Percentiles rank a stretch among this genome's conserved stretches.
These are phyloP conservation scores for Microbotryomycetes sp. DNA, from an alignment of 1,284 basidiomycete species.

Conservation along the genomic window DNA sequence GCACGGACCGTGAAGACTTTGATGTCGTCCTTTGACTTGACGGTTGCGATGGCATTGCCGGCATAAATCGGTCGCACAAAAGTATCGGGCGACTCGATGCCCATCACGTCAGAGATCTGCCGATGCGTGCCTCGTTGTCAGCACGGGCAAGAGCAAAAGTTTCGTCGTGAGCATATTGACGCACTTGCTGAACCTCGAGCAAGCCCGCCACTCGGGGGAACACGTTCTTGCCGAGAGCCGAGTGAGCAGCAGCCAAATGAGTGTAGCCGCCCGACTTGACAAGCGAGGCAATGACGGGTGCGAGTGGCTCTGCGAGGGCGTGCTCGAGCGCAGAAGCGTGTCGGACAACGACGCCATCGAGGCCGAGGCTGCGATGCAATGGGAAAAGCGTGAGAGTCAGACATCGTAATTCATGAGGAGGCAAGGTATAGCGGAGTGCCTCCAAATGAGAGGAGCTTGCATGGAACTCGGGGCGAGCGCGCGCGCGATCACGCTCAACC, in stretches of 20 bases:
- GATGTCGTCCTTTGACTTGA: slow-evolving; percentile 66
- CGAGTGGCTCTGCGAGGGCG: slow-evolving; percentile 46
- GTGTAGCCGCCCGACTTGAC: slow-evolving; percentile 53
- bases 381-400: not conserved
- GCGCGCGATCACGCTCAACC: too few species aligned
- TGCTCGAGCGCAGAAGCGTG: slow-evolving; percentile 43
- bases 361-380: slow-evolving; percentile 37
- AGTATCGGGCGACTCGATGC: slow-evolving; percentile 66
- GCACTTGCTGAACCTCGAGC: slow-evolving; percentile 55
- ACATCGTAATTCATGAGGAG: too few species aligned
- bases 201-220: slow-evolving; percentile 80
- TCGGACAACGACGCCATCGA: slow-evolving; percentile 45
- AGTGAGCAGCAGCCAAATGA: slow-evolving; percentile 79
- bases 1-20: slow-evolving; percentile 94
- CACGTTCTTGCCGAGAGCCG: slow-evolving; percentile 63
- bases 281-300: slow-evolving; percentile 49
- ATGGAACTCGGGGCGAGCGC: too few species aligned
- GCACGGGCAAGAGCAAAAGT: not conserved
- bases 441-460: too few species aligned
- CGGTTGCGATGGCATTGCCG: slow-evolving; percentile 92
- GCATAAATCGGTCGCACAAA: slow-evolving; percentile 96
- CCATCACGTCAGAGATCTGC: slow-evolving; percentile 81
- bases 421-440: too few species aligned
- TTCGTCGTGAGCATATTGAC: not conserved
- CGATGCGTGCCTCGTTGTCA: not conserved